A percentile compares a stretch with the other conserved stretches of the same genome.
These are phyloP conservation scores for Isoetes engelmannii DNA, from an alignment of 83 land plant species.

Conservation along the genomic window DNA sequence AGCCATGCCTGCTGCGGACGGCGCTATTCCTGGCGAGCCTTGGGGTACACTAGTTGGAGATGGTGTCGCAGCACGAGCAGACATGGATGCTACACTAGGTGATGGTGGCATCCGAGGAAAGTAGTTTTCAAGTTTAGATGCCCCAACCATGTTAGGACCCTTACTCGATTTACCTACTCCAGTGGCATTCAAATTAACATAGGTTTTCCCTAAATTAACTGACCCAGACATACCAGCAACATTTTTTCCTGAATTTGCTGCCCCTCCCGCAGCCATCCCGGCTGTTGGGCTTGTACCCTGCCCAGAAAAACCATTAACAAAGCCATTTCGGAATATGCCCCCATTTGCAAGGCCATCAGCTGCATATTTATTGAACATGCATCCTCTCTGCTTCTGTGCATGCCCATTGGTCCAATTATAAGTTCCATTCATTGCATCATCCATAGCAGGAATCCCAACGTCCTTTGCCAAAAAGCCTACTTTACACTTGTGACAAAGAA, in stretches of 20 bases:
- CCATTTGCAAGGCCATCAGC: not conserved
- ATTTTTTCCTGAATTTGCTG: too few species aligned
- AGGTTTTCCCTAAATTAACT: too few species aligned
- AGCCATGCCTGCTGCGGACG: not conserved
- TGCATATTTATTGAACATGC: too few species aligned
- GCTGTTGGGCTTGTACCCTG: not conserved
- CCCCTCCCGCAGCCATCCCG: not conserved
- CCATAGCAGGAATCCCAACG: too few species aligned
- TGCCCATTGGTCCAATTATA: too few species aligned
- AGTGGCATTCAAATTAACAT: too few species aligned
- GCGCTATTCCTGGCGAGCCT: not conserved
- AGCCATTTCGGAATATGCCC: not conserved
- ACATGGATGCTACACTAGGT: not conserved
- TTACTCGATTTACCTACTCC: too few species aligned
- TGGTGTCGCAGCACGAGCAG: not conserved
- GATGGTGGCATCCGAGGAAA: slow-evolving; percentile 5
- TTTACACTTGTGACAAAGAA: slow-evolving; percentile 10
- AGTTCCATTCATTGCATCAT: too few species aligned
- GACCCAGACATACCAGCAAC: too few species aligned
- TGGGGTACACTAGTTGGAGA: not conserved
- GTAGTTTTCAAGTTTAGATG: too few species aligned
- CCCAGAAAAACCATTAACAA: not conserved
- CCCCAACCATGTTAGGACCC: too few species aligned
- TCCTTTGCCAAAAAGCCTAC: slow-evolving; percentile 6
- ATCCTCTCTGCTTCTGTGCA: too few species aligned